Percentiles rank a stretch among this genome's conserved stretches.
Evolutionary conservation across 2,329 filamentous ascomycete species (phyloP).

Genomic region (Calonectria hawksworthii): DNA sequence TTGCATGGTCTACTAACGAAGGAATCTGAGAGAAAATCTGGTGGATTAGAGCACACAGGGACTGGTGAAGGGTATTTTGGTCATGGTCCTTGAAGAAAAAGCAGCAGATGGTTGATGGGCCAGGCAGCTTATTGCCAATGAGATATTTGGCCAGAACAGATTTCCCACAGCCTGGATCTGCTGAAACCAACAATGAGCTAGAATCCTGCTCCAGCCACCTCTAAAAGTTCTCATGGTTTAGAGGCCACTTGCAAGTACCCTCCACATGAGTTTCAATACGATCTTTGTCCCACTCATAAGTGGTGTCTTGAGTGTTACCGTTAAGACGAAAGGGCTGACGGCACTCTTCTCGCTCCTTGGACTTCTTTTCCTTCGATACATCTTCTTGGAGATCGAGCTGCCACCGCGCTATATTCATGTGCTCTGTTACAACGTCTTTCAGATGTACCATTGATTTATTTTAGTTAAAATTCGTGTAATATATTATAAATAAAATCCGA

Average conservation of each 20-base stretch:
- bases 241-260: constrained; percentile 21
- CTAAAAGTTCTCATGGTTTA: constrained; percentile 46
- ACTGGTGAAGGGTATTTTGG: constrained; percentile 51
- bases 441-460: too few species aligned
- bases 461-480: too few species aligned
- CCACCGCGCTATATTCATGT: too few species aligned
- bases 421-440: too few species aligned
- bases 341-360: background rate
- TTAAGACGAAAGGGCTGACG: background rate
- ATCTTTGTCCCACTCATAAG: background rate
- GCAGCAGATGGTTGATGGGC: constrained; percentile 51
- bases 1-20: constrained; percentile 50
- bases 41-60: constrained; percentile 56
- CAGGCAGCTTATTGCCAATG: constrained; percentile 44
- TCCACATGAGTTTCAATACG: constrained; percentile 12
- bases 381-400: too few species aligned
- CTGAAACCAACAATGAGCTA: constrained; percentile 51
- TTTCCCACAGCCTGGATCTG: constrained; percentile 57
- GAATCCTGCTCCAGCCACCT: constrained; percentile 46
- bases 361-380: background rate
- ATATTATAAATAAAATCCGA: too few species aligned
- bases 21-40: constrained; percentile 51
- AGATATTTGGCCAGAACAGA: constrained; percentile 53
- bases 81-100: constrained; percentile 60
- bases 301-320: background rate